Conservation (phyloP, 495 filamentous ascomycete genomes). For the Darksidea phi region DNA sequence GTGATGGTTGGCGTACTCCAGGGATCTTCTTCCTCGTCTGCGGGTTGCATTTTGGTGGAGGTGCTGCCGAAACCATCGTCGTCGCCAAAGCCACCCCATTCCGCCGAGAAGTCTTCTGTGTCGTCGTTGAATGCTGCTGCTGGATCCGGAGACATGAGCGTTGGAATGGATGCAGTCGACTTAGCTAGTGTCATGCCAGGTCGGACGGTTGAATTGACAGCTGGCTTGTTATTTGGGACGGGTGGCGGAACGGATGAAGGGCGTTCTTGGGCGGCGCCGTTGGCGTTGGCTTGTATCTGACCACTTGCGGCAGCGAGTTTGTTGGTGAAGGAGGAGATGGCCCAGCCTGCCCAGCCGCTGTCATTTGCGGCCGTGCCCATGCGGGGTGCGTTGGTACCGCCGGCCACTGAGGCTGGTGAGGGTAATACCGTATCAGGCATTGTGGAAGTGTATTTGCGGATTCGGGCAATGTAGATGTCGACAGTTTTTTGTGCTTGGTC, state of each 20-base stretch:
- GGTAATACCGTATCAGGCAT: conserved; percentile 80
- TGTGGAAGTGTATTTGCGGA: conserved; percentile 69
- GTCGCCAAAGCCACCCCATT: conserved; percentile 44
- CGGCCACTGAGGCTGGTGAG: conserved; percentile 44
- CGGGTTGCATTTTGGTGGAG: conserved; percentile 14
- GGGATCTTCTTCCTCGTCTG: conserved; percentile 26
- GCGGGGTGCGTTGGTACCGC: conserved; percentile 51
- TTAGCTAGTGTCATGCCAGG: conserved; percentile 26
- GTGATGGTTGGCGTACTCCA: conserved; percentile 12
- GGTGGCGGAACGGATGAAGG: conserved; percentile 36
- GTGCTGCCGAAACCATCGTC: conserved; percentile 45
- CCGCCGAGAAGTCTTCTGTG: conserved; percentile 55
- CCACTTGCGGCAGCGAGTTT: conserved; percentile 80
- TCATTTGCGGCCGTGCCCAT: conserved; percentile 75
- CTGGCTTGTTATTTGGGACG: conserved; percentile 1
- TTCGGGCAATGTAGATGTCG: conserved; percentile 80
- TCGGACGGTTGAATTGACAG: not conserved
- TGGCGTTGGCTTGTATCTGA: conserved; percentile 65
- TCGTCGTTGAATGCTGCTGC: conserved; percentile 47
- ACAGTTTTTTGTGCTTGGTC: conserved; percentile 90
- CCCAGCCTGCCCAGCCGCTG: conserved; percentile 90
- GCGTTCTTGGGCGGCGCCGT: conserved; percentile 34
- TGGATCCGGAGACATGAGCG: conserved; percentile 32
- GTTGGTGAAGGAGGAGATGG: conserved; percentile 97
- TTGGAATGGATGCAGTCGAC: conserved; percentile 53